Conservation (phyloP, 805 yeast genomes). For the Ogataea kodamae region DNA sequence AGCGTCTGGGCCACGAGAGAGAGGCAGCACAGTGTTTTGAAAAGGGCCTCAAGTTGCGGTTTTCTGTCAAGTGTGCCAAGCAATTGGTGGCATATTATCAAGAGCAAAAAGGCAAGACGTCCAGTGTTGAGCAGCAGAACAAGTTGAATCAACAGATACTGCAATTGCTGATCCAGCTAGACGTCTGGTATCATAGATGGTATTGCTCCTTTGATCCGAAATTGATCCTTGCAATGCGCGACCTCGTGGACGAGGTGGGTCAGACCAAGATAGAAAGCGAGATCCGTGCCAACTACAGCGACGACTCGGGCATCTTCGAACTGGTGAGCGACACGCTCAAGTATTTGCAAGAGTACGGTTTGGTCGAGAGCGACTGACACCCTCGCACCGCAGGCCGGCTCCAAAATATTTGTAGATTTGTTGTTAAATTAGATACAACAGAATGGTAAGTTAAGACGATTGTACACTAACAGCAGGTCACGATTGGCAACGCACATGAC, state of each 20-base stretch:
- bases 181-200: constrained; percentile 99
- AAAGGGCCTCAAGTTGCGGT: constrained; percentile 66
- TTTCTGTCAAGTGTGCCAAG: constrained; percentile 76
- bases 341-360: constrained; percentile 43
- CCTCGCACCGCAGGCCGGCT: constrained; percentile 5
- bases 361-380: constrained; percentile 34
- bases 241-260: constrained; percentile 73
- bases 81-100: constrained; percentile 66
- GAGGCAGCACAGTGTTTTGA: constrained; percentile 87
- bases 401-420: too few species aligned
- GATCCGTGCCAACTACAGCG: constrained; percentile 61
- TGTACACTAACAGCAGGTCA: constrained; percentile 48
- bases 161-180: constrained; percentile 66
- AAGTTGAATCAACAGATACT: constrained; percentile 56
- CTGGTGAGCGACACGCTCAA: constrained; percentile 51
- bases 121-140: constrained; percentile 31
- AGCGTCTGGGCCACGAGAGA: constrained; percentile 76
- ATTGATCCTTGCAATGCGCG: constrained; percentile 53
- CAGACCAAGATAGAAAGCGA: constrained; percentile 70
- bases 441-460: constrained; percentile 7
- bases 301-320: constrained; percentile 50
- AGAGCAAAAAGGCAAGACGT: constrained; percentile 40
- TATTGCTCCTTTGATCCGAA: constrained; percentile 83
- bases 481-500: constrained; percentile 87
- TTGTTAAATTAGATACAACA: too few species aligned